Percentiles rank a stretch among this genome's conserved stretches.
Evolutionary conservation across 257 asterid genomes (phyloP).

Genomic region (Mitragyna speciosa): DNA sequence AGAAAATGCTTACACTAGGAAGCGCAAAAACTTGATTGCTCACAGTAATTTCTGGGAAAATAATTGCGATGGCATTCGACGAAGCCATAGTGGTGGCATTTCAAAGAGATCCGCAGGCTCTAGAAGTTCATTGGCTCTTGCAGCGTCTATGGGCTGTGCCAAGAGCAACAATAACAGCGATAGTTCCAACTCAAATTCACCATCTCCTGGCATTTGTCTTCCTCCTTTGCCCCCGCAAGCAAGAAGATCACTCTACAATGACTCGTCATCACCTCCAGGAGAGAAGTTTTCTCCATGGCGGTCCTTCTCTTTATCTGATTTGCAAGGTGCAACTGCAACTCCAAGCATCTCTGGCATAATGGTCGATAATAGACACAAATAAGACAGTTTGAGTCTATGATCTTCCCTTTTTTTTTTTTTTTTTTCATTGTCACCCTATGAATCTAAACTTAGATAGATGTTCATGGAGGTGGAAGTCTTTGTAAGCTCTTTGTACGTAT

Average conservation of each 20-base stretch:
- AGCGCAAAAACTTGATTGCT: slow-evolving; percentile 66
- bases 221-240: slow-evolving; percentile 80
- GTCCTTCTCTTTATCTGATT: slow-evolving; percentile 71
- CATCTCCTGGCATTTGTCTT: slow-evolving; percentile 47
- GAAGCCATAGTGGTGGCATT: slow-evolving; percentile 43
- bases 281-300: slow-evolving; percentile 59
- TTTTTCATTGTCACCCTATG: slow-evolving; percentile 49
- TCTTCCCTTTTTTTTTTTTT: slow-evolving; percentile 21
- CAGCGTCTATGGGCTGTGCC: slow-evolving; percentile 40
- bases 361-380: slow-evolving; percentile 30
- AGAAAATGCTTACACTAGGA: slow-evolving; percentile 63
- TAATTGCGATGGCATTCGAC: slow-evolving; percentile 36
- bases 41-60: slow-evolving; percentile 53
- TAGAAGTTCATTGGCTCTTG: slow-evolving; percentile 54
- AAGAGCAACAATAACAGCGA: slow-evolving; percentile 48
- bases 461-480: slow-evolving; percentile 63
- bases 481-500: slow-evolving; percentile 18
- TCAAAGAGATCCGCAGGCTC: slow-evolving; percentile 55
- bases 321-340: slow-evolving; percentile 65
- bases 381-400: slow-evolving; percentile 23
- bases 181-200: slow-evolving; percentile 53
- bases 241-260: slow-evolving; percentile 36
- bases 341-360: slow-evolving; percentile 36
- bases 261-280: slow-evolving; percentile 41
- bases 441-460: slow-evolving; percentile 38